phyloP scores from a whole-genome alignment of 805 yeast species.

The Priceomyces fermenticarens region DNA sequence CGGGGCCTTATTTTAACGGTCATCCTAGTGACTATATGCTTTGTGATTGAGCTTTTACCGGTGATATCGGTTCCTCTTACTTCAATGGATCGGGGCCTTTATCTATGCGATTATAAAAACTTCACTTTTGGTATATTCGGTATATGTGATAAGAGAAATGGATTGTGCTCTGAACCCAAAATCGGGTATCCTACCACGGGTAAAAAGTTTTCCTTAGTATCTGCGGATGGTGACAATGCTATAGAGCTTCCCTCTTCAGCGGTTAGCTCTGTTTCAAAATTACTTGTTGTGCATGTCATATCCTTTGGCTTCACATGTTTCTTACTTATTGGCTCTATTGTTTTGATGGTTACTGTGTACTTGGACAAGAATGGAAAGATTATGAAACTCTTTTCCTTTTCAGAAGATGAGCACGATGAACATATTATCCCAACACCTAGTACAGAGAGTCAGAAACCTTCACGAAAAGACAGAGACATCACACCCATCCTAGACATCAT shows the following conservation, averaged over 20 bases:
- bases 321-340: constrained; percentile 11
- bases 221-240: constrained; percentile 13
- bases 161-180: constrained; percentile 28
- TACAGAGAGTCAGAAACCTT: neutral
- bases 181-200: constrained; percentile 35
- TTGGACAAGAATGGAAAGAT: constrained; percentile 1
- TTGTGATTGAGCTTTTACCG: constrained; percentile 36
- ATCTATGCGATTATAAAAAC: constrained; percentile 29
- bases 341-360: neutral
- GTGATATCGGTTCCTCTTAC: constrained; percentile 43
- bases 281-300: constrained; percentile 40
- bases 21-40: constrained; percentile 25
- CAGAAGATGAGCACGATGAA: constrained; percentile 3
- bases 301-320: constrained; percentile 31
- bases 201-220: constrained; percentile 11
- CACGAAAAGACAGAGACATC: constrained; percentile 12
- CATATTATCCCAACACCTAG: neutral
- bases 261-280: constrained; percentile 36
- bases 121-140: constrained; percentile 45
- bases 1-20: constrained; percentile 28
- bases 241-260: constrained; percentile 40
- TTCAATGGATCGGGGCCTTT: constrained; percentile 18
- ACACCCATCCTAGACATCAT: constrained; percentile 45
- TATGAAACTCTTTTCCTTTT: too few species aligned
- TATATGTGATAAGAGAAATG: constrained; percentile 27